Evolutionary conservation across 306 rosid genomes (phyloP).

Genomic region (Cicer chorassanicum): DNA sequence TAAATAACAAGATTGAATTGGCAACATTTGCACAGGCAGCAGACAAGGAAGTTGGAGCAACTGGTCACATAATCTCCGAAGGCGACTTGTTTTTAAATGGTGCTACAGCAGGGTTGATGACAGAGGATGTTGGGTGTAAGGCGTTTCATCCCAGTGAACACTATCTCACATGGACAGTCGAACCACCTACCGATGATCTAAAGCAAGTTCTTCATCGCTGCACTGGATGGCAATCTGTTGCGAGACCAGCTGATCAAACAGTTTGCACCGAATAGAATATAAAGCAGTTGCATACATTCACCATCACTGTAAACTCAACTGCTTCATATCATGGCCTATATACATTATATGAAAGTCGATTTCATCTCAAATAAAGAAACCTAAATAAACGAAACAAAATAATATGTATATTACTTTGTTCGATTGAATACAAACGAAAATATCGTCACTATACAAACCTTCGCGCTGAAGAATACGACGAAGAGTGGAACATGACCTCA

Average conservation of each 20-base stretch:
- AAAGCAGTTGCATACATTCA: constrained; percentile 1
- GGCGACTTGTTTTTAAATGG: constrained; percentile 80
- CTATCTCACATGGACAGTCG: constrained; percentile 67
- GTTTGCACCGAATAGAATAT: constrained; percentile 33
- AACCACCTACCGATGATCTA: constrained; percentile 66
- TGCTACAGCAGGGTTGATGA: constrained; percentile 70
- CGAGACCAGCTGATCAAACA: constrained; percentile 63
- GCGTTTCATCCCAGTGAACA: constrained; percentile 73
- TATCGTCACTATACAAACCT: too few relatives aligned
- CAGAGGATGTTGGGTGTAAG: constrained; percentile 37
- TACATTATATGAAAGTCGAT: too few relatives aligned
- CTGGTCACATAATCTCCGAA: constrained; percentile 76
- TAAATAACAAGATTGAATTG: constrained; percentile 29
- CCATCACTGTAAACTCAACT: constrained; percentile 2
- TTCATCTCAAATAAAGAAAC: too few relatives aligned
- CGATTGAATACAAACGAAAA: too few relatives aligned
- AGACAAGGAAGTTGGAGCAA: constrained; percentile 65
- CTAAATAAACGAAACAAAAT: too few relatives aligned
- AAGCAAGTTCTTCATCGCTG: constrained; percentile 72
- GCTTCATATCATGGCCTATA: not conserved
- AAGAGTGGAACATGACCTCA: too few relatives aligned
- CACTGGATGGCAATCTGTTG: constrained; percentile 78
- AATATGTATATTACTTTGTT: too few relatives aligned
- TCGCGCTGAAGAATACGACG: too few relatives aligned
- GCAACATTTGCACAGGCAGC: constrained; percentile 61